phyloP scores from a whole-genome alignment of 768 basidiomycete species.

The Kockovaella imperatae region DNA sequence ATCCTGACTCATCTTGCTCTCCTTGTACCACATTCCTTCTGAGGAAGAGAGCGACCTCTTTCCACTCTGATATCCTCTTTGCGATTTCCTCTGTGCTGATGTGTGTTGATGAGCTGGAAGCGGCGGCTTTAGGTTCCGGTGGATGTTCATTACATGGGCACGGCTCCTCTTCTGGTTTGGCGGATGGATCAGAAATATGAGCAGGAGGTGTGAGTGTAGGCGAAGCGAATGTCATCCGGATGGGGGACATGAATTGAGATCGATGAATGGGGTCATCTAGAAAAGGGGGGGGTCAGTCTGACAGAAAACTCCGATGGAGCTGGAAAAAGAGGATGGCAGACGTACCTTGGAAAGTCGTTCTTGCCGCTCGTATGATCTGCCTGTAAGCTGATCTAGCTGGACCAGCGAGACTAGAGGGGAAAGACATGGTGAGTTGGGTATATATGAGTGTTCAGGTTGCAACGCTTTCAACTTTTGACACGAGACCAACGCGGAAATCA shows the following conservation, averaged over 20 bases:
- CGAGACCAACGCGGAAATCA: too few species aligned
- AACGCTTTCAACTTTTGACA: not conserved
- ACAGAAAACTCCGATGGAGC: not conserved
- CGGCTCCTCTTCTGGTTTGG: constrained; percentile 9
- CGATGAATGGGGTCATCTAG: constrained; percentile 18
- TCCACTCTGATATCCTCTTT: constrained; percentile 49
- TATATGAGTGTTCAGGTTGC: not conserved
- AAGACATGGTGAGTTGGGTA: constrained; percentile 11
- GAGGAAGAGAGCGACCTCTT: constrained; percentile 66
- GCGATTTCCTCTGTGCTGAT: constrained; percentile 14
- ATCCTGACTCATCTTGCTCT: constrained; percentile 48
- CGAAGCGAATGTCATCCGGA: constrained; percentile 35
- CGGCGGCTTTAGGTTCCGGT: not conserved
- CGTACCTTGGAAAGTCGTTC: constrained; percentile 36
- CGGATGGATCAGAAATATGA: constrained; percentile 3
- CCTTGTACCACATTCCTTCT: constrained; percentile 83
- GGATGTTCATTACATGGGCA: not conserved
- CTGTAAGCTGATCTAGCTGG: constrained; percentile 33
- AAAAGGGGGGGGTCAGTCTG: not conserved
- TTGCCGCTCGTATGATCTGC: constrained; percentile 21
- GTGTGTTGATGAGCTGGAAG: not conserved
- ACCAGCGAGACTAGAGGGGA: constrained; percentile 20
- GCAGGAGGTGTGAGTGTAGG: constrained; percentile 31
- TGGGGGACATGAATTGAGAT: constrained; percentile 15
- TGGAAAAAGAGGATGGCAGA: not conserved